Base-by-base conservation (phyloP, 176 grass and related monocot species). In the Typha latifolia region DNA sequence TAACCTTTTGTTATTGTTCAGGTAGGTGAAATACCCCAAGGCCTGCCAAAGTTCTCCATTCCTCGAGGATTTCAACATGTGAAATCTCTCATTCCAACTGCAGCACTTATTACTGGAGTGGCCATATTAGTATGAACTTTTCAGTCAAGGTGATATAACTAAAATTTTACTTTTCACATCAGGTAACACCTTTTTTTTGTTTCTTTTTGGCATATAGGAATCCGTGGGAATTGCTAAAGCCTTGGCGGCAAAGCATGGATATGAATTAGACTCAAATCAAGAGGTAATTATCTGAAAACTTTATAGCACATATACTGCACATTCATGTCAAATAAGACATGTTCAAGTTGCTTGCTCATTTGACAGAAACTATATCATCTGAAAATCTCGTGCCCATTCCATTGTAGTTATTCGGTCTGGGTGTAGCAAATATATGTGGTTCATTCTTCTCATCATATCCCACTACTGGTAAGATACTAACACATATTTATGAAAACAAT, bases 201-300 rank as follows among this genome's bases (percentile, higher is more conserved):
- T 13, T 12, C 75, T 78, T 57, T 3, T 75, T 63, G 16, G 32
- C 49, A 74, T 76, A 67, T 75, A 96, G 93, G 93, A 96, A 79
- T 96, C 93, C 77, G 93, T 96, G 77, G 93, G 93, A 48, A 96
- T 96, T 49, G 93, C 93, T 75, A 96, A 96, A 89, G 93, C 88
- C 64, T 86, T 96, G 66, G 93, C 93, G 55, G 93, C 80, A 1
- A 96, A 96, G 79, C 91, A 96, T 62, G 85, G 93, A 67, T 96
- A 96, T 78, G 93, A 96, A 56, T 86, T 96, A 70, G 93, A 96
- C 66, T 89, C 93, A 4, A 96, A 91, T 64, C 90, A 96, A 86
- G 93, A 96, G 85, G 93, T 89, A 82, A 74, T 59, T 21, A 22
- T 59, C 3, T 59, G 18, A 59, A 19, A 59, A 9, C 8, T 21